Conservation (phyloP, 192 early-diverging fungal genomes). For the Endogone sp. region DNA sequence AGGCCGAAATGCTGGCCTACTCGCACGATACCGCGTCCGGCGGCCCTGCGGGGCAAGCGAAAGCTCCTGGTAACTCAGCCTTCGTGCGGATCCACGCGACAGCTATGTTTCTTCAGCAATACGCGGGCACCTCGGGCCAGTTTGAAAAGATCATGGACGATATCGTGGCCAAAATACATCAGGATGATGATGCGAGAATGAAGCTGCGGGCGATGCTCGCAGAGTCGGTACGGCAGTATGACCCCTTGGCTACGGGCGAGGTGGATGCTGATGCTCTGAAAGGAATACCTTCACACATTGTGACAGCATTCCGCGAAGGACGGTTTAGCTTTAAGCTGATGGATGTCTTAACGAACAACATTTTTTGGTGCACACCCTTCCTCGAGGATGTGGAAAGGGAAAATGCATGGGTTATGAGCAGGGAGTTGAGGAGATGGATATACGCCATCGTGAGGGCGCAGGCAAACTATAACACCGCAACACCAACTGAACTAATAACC, state of each 20-base stretch:
- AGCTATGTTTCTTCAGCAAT: not conserved
- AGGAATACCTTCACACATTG: not conserved
- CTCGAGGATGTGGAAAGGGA: conserved; percentile 40
- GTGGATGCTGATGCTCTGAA: not conserved
- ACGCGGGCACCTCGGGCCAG: too few species aligned
- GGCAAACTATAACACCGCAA: not conserved
- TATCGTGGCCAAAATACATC: too few species aligned
- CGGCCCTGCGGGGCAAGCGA: not conserved
- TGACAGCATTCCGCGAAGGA: not conserved
- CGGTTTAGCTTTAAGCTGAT: conserved; percentile 21
- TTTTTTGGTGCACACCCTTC: conserved; percentile 45
- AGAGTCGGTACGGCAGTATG: not conserved
- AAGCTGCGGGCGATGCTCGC: not conserved
- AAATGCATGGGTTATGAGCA: conserved; percentile 33
- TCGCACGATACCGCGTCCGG: not conserved
- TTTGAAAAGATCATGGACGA: too few species aligned
- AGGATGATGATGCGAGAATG: not conserved
- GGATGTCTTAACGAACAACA: conserved; percentile 30
- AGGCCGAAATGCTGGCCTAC: not conserved
- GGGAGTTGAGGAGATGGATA: conserved; percentile 34
- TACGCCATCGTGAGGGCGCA: conserved; percentile 28
- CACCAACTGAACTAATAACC: conserved; percentile 14
- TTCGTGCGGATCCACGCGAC: not conserved
- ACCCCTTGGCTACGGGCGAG: not conserved
- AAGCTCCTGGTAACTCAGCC: not conserved